These are phyloP conservation scores for Bimuria novae-zelandiae DNA, from an alignment of 2,329 filamentous ascomycete species.

Conservation along the genomic window DNA sequence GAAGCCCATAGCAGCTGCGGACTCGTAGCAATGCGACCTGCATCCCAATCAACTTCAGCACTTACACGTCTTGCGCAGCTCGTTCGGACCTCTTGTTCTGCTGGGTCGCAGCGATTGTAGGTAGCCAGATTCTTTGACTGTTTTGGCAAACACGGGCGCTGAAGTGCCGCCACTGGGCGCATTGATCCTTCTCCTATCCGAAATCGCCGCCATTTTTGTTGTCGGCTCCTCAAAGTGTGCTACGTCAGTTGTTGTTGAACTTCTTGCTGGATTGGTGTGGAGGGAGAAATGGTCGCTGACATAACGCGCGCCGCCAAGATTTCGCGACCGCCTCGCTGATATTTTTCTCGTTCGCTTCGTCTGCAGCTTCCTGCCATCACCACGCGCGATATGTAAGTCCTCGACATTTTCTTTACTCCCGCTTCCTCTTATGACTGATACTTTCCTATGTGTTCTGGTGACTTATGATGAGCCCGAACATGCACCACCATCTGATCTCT, in stretches of 20 bases:
- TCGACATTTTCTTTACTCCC: background rate
- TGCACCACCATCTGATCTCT: conserved; percentile 63
- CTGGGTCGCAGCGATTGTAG: conserved; percentile 54
- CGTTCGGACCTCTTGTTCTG: conserved; percentile 67
- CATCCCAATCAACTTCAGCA: conserved; percentile 21
- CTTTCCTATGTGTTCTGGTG: conserved; percentile 60
- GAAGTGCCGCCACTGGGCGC: conserved; percentile 78
- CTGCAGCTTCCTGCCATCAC: conserved; percentile 21
- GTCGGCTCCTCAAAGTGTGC: background rate
- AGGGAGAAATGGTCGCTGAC: conserved; percentile 27
- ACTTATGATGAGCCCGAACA: conserved; percentile 63
- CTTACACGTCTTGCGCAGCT: conserved; percentile 86
- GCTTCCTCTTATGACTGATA: conserved; percentile 55
- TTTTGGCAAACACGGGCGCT: conserved; percentile 70
- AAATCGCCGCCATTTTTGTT: conserved; percentile 31
- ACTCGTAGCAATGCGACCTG: too few relatives aligned
- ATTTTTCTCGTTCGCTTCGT: conserved; percentile 26
- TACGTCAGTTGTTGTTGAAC: background rate
- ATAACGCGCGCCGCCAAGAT: conserved; percentile 35
- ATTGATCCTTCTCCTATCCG: conserved; percentile 86
- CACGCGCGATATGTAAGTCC: conserved; percentile 33
- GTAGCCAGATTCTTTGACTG: conserved; percentile 53
- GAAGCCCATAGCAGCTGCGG: too few relatives aligned
- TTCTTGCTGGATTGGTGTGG: conserved; percentile 15
- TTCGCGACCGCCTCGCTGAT: conserved; percentile 21